phyloP scores from a whole-genome alignment of 2,329 filamentous ascomycete species.

The Neospermospora avenae region DNA sequence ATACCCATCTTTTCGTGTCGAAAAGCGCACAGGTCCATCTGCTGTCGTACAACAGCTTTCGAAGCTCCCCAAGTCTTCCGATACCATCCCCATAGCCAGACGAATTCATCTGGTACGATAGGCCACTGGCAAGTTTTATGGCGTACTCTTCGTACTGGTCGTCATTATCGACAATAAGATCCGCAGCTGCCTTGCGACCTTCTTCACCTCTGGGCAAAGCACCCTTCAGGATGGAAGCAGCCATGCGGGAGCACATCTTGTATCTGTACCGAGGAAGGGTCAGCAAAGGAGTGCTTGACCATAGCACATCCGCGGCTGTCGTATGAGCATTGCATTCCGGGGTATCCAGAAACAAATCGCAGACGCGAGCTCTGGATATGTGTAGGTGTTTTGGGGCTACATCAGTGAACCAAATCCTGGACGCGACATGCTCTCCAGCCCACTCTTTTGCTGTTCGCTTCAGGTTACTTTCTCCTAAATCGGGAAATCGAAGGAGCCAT shows the following conservation, averaged over 20 bases:
- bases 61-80: constrained; percentile 74
- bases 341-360: constrained; percentile 94
- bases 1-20: constrained; percentile 87
- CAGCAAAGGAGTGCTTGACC: constrained; percentile 90
- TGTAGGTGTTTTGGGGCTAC: constrained; percentile 94
- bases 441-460: constrained; percentile 75
- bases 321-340: constrained; percentile 98
- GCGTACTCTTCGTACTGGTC: constrained; percentile 81
- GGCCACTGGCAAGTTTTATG: constrained; percentile 59
- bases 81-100: constrained; percentile 49
- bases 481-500: constrained; percentile 96
- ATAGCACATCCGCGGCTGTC: constrained; percentile 91
- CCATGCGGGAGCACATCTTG: constrained; percentile 99
- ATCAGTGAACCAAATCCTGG: constrained; percentile 89
- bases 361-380: constrained; percentile 85
- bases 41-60: constrained; percentile 76
- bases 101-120: constrained; percentile 53
- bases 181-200: constrained; percentile 64
- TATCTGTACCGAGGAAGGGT: constrained; percentile 90
- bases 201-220: constrained; percentile 71
- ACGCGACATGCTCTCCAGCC: constrained; percentile 82
- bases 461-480: constrained; percentile 84
- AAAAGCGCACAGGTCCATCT: constrained; percentile 88
- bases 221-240: constrained; percentile 87
- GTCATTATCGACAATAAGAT: constrained; percentile 76